Evolutionary conservation across 768 basidiomycete species (phyloP), one percentile per base, ranked within the genome.

Genomic region (Ephemerocybe angulata): DNA sequence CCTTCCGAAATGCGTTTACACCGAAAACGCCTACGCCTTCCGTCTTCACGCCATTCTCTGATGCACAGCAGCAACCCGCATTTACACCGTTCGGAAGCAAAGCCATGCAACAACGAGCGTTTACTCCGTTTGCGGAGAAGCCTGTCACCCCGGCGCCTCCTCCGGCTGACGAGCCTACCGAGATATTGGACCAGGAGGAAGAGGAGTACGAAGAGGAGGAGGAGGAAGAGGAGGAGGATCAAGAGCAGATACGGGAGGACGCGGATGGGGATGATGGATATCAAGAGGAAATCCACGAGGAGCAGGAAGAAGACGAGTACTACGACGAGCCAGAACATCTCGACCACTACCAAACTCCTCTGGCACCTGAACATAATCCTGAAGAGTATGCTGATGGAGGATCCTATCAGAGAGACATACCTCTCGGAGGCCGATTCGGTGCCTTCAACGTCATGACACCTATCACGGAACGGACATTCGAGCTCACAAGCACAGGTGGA

Each of bases 401-500:
- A 4, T 69, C 74, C 28, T 73, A 70, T 6, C 76, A 71, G 56
- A 74, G 71, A 46, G 75, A 78, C 22, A 71, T 77, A 19, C 86
- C 88, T 27, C 74, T 87, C 49, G 87, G 86, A 15, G 86, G 89
- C 17, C 82, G 90, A 25, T 88, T 90, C 65, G 89, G 88, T 31
- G 77, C 81, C 55, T 90, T 98, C 71, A 86, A 89, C 64, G 86
- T 95, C 53, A 94, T 99, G 93, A 98, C 96, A 8, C 96, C 97
- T 2, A 98, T 98, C 69, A 92, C 92, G 12, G 97, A 99, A 70
- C 80, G 95, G 38, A 98, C 97, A 10, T 82, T 83, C 63, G 97
- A 98, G 69, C 95, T 70, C 53, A 77, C 77, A 29, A 87, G 84
- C 83, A 15, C 75, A 83, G 55, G 68, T 64, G 22, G 71, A 67